Conservation (phyloP, 768 basidiomycete genomes). For the Termitomyces sp. region DNA sequence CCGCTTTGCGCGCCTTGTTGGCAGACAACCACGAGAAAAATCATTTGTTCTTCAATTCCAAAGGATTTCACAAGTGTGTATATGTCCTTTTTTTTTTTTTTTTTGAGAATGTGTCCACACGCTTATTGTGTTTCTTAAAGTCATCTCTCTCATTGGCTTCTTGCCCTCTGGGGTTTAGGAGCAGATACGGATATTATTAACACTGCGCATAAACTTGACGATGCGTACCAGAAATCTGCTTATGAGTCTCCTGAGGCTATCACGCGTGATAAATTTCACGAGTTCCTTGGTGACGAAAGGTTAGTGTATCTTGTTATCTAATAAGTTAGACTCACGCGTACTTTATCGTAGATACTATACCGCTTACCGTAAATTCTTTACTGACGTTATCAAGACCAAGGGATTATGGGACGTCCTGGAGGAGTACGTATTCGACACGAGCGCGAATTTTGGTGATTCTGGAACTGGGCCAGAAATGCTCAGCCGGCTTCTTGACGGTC, state of each 20-base stretch:
- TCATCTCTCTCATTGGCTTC: conserved; percentile 51
- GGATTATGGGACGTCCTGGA: conserved; percentile 46
- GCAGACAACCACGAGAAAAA: conserved; percentile 46
- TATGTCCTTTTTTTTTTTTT: conserved; percentile 4
- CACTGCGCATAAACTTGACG: conserved; percentile 32
- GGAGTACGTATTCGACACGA: conserved; percentile 51
- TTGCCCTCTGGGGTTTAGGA: conserved; percentile 59
- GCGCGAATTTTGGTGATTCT: conserved; percentile 36
- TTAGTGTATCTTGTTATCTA: conserved; percentile 20
- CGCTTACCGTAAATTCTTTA: conserved; percentile 56
- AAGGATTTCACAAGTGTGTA: conserved; percentile 29
- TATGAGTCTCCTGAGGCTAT: conserved; percentile 41
- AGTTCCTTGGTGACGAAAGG: conserved; percentile 54
- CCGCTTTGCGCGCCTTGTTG: conserved; percentile 32
- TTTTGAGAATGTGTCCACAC: conserved; percentile 21
- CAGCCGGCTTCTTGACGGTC: conserved; percentile 39
- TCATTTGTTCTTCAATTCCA: conserved; percentile 49
- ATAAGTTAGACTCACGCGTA: too few species aligned
- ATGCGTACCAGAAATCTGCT: conserved; percentile 27
- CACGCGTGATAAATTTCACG: conserved; percentile 39
- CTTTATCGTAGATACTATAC: conserved; percentile 44
- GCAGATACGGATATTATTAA: conserved; percentile 33
- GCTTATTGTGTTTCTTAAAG: conserved; percentile 9
- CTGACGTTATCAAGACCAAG: conserved; percentile 31
- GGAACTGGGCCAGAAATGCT: conserved; percentile 43